Evolutionary conservation across 2,329 filamentous ascomycete species (phyloP).

Genomic region (Lecanicillium sp.): DNA sequence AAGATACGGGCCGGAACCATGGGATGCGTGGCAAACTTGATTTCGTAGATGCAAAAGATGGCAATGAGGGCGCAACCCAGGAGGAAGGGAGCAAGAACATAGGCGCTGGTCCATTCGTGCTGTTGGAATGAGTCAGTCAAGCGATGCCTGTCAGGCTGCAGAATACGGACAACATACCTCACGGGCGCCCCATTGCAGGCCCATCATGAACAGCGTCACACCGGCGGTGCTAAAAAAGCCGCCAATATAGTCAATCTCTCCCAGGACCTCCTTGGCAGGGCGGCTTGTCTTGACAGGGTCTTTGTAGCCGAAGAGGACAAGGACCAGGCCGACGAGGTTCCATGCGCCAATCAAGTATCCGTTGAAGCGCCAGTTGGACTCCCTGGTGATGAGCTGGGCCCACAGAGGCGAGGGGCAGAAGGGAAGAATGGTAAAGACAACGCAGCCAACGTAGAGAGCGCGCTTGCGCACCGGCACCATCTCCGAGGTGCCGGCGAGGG

Average conservation of each 20-base stretch:
- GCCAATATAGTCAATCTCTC: neutral
- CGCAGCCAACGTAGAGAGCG: too few species aligned
- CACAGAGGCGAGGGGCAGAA: neutral
- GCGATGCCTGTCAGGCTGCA: neutral
- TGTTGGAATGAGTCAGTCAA: neutral
- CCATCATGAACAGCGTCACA: neutral
- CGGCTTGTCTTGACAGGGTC: neutral
- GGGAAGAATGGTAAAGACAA: too few species aligned
- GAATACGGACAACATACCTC: neutral
- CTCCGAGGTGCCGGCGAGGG: too few species aligned
- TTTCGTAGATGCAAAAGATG: neutral
- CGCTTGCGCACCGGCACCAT: too few species aligned
- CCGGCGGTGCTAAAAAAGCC: neutral
- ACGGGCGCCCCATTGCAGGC: neutral
- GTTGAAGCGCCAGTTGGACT: neutral
- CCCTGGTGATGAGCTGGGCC: slow-evolving; percentile 1
- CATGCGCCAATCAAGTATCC: neutral
- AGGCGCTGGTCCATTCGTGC: neutral
- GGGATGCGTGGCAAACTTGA: neutral
- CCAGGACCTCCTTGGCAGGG: neutral
- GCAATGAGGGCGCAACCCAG: neutral
- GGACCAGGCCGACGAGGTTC: neutral
- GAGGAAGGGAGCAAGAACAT: neutral
- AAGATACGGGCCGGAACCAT: slow-evolving; percentile 1
- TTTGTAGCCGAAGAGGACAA: neutral